Conservation (phyloP, 768 basidiomycete genomes). For the Auricularia cornea region DNA sequence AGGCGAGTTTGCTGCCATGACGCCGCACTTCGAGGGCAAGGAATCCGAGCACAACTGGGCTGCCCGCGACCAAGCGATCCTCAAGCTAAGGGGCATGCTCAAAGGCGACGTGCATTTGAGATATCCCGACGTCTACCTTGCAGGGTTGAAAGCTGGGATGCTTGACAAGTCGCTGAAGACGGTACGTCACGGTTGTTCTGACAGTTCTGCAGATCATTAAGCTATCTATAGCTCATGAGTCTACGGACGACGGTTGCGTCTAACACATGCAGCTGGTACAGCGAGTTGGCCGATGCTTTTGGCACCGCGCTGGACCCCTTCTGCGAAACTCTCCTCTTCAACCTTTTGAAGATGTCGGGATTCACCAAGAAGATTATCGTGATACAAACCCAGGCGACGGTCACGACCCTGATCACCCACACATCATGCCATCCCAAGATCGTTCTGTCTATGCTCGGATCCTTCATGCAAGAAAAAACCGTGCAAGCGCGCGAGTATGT, state of each 20-base stretch:
- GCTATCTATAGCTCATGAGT: slow-evolving; percentile 58
- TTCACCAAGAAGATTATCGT: slow-evolving; percentile 91
- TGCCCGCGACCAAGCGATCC: slow-evolving; percentile 65
- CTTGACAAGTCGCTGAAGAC: slow-evolving; percentile 80
- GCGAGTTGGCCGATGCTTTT: slow-evolving; percentile 61
- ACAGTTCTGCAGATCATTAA: background rate
- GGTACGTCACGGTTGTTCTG: slow-evolving; percentile 35
- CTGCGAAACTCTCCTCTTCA: slow-evolving; percentile 66
- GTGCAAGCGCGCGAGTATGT: slow-evolving; percentile 62
- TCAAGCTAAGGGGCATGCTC: slow-evolving; percentile 80
- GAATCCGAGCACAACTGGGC: slow-evolving; percentile 97
- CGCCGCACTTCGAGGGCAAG: slow-evolving; percentile 85
- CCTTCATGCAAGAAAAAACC: slow-evolving; percentile 70
- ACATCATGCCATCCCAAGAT: slow-evolving; percentile 64
- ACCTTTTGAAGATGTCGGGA: slow-evolving; percentile 76
- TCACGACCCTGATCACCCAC: slow-evolving; percentile 58
- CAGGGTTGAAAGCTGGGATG: slow-evolving; percentile 66
- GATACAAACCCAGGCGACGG: slow-evolving; percentile 70
- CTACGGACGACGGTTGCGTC: slow-evolving; percentile 84
- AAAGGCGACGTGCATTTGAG: slow-evolving; percentile 73
- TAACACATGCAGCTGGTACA: slow-evolving; percentile 69
- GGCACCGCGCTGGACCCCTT: slow-evolving; percentile 66
- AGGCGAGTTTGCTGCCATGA: slow-evolving; percentile 72
- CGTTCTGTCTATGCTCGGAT: slow-evolving; percentile 60
- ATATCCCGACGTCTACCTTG: slow-evolving; percentile 66